Percentiles rank a stretch among this genome's conserved stretches.
These are phyloP conservation scores for Triticum urartu DNA, from an alignment of 176 grass and related monocot genomes.

Conservation along the genomic window DNA sequence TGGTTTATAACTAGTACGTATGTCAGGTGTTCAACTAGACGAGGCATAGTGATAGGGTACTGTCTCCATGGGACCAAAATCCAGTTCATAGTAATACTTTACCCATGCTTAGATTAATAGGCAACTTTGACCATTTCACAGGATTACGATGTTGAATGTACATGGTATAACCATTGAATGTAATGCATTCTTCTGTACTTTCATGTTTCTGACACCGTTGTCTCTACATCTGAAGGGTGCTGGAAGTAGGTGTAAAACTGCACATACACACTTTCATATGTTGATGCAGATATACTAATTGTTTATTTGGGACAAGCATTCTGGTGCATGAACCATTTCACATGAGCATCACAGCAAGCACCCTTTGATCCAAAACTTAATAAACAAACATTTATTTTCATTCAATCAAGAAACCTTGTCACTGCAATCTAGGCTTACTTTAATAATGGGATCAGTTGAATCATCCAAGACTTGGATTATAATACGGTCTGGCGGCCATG, in stretches of 20 bases:
- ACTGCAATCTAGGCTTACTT: slow-evolving; percentile 48
- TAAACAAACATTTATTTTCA: neutral
- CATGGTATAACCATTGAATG: neutral
- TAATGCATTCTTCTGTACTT: neutral
- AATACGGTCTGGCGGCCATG: slow-evolving; percentile 69
- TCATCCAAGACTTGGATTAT: slow-evolving; percentile 82
- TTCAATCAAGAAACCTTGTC: slow-evolving; percentile 11
- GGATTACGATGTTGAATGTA: neutral
- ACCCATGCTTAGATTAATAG: neutral
- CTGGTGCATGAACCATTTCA: neutral
- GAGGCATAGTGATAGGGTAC: neutral
- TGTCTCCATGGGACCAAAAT: neutral
- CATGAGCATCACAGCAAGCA: neutral
- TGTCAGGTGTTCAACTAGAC: neutral
- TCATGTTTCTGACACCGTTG: neutral
- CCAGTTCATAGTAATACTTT: slow-evolving; percentile 8
- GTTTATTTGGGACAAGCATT: slow-evolving; percentile 6
- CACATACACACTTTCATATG: neutral
- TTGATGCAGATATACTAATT: neutral
- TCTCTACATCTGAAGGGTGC: neutral
- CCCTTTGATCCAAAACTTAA: neutral
- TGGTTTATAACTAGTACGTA: neutral
- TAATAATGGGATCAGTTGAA: slow-evolving; percentile 67
- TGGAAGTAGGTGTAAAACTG: neutral
- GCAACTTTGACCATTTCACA: neutral